Evolutionary conservation across 805 yeast species (phyloP).

Genomic region (Wickerhamomyces chaumierensis): DNA sequence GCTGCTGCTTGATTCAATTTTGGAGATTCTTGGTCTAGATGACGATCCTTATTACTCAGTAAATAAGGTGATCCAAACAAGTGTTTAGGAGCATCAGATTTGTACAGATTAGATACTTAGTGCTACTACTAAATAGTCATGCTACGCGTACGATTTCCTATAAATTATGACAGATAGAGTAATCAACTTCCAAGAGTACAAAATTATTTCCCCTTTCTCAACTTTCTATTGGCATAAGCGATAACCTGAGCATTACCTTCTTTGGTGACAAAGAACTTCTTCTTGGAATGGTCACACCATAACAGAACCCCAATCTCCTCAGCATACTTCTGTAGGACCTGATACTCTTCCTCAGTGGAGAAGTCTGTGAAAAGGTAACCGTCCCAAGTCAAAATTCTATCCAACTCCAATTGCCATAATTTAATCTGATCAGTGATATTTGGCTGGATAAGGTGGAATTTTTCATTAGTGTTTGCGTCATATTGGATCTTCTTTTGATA

Average conservation of each 20-base stretch:
- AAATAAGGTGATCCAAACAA: too few species aligned
- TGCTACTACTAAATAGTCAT: too few species aligned
- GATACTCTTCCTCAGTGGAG: slow-evolving; percentile 65
- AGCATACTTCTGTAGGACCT: slow-evolving; percentile 63
- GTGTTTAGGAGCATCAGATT: too few species aligned
- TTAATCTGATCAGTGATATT: slow-evolving; percentile 95
- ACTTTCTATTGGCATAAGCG: slow-evolving; percentile 73
- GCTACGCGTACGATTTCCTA: too few species aligned
- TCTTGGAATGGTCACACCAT: slow-evolving; percentile 70
- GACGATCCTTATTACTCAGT: too few species aligned
- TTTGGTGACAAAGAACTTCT: slow-evolving; percentile 73
- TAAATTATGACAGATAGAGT: too few species aligned
- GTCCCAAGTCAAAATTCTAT: slow-evolving; percentile 75
- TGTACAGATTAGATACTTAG: too few species aligned
- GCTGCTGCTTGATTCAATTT: too few species aligned
- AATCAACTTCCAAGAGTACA: too few species aligned
- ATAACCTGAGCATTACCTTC: slow-evolving; percentile 86
- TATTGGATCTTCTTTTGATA: slow-evolving; percentile 58
- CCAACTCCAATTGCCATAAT: slow-evolving; percentile 93
- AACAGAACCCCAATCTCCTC: slow-evolving; percentile 81
- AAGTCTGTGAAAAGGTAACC: slow-evolving; percentile 89
- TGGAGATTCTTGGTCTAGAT: too few species aligned
- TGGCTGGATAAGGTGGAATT: slow-evolving; percentile 69
- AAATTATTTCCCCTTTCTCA: slow-evolving; percentile 19
- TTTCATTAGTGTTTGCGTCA: slow-evolving; percentile 33